Base-by-base conservation (phyloP, 108 stramenopile genomes). In the Cylindrotheca closterium region DNA sequence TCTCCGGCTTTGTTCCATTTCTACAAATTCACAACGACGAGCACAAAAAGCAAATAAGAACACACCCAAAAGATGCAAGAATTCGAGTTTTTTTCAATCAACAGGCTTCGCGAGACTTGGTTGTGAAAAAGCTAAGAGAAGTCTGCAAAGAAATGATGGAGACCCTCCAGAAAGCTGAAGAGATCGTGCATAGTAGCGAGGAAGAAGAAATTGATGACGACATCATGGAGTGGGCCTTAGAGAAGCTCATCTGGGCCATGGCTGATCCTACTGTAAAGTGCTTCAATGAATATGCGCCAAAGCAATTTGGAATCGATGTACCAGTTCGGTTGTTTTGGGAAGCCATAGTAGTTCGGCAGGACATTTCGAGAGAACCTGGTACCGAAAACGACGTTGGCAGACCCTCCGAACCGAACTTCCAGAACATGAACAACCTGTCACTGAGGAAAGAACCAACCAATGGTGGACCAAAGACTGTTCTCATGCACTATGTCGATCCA, bases 1-100 rank as follows among this genome's bases (percentile, higher is more conserved):
- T 84, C 33, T 73, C 70, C 15, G 81, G 65, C 22, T 82, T 74
- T 51, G 79, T 86, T 7, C 85, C 85, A 2, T 86, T 81, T 58
- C 58, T 86, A 30, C 85, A 86, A 55, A 81, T 86, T 24, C 65
- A 76, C 28, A 58, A 75, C 54, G 77, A 83, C 17, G 62, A 67
- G n/a, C 71, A 86, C 55, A 86, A 82, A 58, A 55, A 56, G 26
- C 58, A 72, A 3, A 67, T 60, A 37, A 49, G 71, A 17, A 61
- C 77, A 3, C 30, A 75, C n/a, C 63, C 58, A 0, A 72, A 68
- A 33, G 51, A 53, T 25, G 63, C 63, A 34, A 50, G 52, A 37
- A 77, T 72, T 27, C 37, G 67, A 55, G 65, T 79, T 3, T 79
- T 79, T 71, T 77, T 60, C 30, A 70, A 52, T 27, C 67, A 27